Evolutionary conservation across 2,329 filamentous ascomycete genomes (phyloP).

Genomic region (Microsporum canis): DNA sequence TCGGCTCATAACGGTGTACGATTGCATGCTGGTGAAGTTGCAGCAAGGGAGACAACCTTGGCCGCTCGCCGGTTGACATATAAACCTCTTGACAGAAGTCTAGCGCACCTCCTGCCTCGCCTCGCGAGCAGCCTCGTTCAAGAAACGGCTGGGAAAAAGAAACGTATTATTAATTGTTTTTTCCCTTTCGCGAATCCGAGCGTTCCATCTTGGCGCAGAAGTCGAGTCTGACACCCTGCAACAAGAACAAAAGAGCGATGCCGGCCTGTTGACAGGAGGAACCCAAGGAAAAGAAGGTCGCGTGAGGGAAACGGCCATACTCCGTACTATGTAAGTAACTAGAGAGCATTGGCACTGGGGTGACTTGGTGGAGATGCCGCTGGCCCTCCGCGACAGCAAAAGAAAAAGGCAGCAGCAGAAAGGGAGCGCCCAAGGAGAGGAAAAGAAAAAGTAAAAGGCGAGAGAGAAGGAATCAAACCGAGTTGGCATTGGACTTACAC

Average conservation of each 20-base stretch:
- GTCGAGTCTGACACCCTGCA: neutral
- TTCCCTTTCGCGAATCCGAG: neutral
- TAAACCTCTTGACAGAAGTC: neutral
- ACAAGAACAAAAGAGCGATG: neutral
- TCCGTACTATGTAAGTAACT: neutral
- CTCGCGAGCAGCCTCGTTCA: neutral
- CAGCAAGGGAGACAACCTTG: neutral
- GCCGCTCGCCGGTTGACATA: neutral
- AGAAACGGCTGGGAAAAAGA: neutral
- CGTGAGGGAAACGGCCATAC: neutral
- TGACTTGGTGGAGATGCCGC: neutral
- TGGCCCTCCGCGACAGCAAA: neutral
- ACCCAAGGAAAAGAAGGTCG: neutral
- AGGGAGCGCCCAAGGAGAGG: neutral
- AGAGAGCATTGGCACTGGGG: neutral
- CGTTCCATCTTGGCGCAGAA: neutral
- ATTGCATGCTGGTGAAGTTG: neutral
- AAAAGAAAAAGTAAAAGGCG: neutral
- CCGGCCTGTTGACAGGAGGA: neutral
- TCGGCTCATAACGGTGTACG: neutral
- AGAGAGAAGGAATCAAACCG: neutral
- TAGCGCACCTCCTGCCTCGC: neutral
- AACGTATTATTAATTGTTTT: neutral
- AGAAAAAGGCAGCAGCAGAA: neutral
- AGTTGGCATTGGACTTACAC: neutral